Evolutionary conservation across 2,329 filamentous ascomycete genomes (phyloP).

Genomic region (Colletotrichum phormii): DNA sequence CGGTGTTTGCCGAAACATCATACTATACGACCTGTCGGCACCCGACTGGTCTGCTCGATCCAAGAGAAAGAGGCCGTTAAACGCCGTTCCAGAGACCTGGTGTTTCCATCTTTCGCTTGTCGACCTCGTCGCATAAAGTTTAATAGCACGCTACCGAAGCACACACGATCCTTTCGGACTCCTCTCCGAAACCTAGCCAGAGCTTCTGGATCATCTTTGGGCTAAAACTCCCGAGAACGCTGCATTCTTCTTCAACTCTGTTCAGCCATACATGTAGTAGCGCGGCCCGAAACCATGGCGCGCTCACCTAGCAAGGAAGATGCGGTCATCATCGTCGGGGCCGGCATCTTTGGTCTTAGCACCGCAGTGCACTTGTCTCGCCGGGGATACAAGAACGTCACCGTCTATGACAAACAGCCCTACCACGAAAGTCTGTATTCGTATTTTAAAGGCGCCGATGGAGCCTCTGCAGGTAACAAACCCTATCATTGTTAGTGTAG

Average conservation of each 20-base stretch:
- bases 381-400: slow-evolving; percentile 59
- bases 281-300: neutral
- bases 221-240: neutral
- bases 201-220: neutral
- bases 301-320: slow-evolving; percentile 25
- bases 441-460: slow-evolving; percentile 54
- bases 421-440: slow-evolving; percentile 54
- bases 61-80: neutral
- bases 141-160: neutral
- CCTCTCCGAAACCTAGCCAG: neutral
- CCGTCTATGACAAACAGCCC: slow-evolving; percentile 60
- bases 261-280: neutral
- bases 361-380: slow-evolving; percentile 44
- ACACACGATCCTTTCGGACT: neutral
- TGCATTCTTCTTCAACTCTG: neutral
- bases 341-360: slow-evolving; percentile 45
- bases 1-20: neutral
- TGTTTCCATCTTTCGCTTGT: neutral
- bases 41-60: neutral
- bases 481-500: neutral
- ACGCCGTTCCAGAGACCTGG: neutral
- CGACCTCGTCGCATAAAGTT: neutral
- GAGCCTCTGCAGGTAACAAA: slow-evolving; percentile 53
- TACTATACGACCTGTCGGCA: neutral
- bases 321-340: slow-evolving; percentile 44